A percentile compares a stretch with the other conserved stretches of the same genome.
Evolutionary conservation across 2,329 filamentous ascomycete species (phyloP).

Genomic region (Atkinsonella texensis): DNA sequence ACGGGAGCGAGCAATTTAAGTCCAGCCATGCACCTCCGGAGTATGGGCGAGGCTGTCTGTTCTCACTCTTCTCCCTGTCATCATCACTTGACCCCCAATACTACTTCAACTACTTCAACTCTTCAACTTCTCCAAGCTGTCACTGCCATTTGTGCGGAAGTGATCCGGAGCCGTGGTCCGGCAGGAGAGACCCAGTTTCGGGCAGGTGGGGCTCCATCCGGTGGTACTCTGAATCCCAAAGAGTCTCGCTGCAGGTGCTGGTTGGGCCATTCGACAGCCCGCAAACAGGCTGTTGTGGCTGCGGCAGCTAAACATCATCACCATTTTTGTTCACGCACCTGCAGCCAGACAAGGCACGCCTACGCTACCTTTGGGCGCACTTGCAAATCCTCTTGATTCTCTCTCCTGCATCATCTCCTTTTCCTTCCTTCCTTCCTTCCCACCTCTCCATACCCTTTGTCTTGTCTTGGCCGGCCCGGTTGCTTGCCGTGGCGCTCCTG

Average conservation of each 20-base stretch:
- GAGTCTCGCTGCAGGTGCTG: too few species aligned
- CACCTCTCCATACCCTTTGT: background rate
- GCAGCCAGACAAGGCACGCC: background rate
- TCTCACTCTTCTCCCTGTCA: background rate
- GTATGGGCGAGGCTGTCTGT: background rate
- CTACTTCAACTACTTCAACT: background rate
- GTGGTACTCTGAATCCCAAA: background rate
- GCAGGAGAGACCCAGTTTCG: background rate
- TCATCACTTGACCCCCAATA: too few species aligned
- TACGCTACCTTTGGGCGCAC: background rate
- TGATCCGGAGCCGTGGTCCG: conserved; percentile 1
- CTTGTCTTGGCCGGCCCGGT: background rate
- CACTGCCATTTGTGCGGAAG: background rate
- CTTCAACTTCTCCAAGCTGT: background rate
- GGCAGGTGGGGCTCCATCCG: conserved; percentile 4
- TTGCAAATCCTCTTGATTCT: background rate
- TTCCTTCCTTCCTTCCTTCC: background rate
- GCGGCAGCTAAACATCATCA: background rate
- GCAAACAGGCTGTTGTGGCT: background rate
- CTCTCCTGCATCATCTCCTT: background rate
- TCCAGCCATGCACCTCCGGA: background rate
- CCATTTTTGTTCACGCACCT: background rate
- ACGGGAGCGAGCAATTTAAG: conserved; percentile 5
- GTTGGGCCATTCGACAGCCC: too few species aligned
- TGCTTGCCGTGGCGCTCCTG: background rate